phyloP scores from a whole-genome alignment of 2,329 filamentous ascomycete genomes.

The Botrytis squamosa region DNA sequence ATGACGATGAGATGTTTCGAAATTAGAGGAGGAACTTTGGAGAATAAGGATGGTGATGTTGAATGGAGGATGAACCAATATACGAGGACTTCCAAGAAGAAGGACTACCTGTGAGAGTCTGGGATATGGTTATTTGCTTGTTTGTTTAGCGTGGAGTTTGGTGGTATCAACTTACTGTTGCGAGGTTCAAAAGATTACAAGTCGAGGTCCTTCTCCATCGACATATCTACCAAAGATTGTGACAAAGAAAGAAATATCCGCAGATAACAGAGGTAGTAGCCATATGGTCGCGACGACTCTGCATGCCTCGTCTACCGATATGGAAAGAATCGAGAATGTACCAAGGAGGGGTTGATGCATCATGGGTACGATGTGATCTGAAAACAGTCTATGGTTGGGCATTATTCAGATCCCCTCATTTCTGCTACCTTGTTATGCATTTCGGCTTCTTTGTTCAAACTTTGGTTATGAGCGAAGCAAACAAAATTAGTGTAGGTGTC shows the following conservation, averaged over 20 bases:
- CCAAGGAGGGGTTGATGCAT: conserved; percentile 6
- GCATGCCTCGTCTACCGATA: conserved; percentile 19
- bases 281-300: conserved; percentile 22
- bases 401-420: neutral
- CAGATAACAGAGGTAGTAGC: conserved; percentile 20
- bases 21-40: conserved; percentile 84
- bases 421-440: conserved; percentile 20
- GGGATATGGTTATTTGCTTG: conserved; percentile 27
- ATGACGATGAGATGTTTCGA: conserved; percentile 98
- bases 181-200: conserved; percentile 17
- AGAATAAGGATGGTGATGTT: conserved; percentile 91
- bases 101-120: conserved; percentile 75
- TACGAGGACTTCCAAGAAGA: conserved; percentile 89
- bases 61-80: conserved; percentile 98
- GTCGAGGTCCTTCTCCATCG: conserved; percentile 20
- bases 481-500: neutral
- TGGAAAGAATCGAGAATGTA: conserved; percentile 13
- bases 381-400: neutral
- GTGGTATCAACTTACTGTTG: conserved; percentile 28
- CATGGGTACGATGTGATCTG: neutral
- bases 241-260: conserved; percentile 16
- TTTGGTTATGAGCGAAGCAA: neutral
- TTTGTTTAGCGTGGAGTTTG: conserved; percentile 39
- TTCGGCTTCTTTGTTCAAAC: conserved; percentile 23
- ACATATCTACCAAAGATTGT: conserved; percentile 18